Percentiles rank a stretch among this genome's conserved stretches.
Evolutionary conservation across 441 rosid species (phyloP).

Genomic region (Biscutella laevigata): DNA sequence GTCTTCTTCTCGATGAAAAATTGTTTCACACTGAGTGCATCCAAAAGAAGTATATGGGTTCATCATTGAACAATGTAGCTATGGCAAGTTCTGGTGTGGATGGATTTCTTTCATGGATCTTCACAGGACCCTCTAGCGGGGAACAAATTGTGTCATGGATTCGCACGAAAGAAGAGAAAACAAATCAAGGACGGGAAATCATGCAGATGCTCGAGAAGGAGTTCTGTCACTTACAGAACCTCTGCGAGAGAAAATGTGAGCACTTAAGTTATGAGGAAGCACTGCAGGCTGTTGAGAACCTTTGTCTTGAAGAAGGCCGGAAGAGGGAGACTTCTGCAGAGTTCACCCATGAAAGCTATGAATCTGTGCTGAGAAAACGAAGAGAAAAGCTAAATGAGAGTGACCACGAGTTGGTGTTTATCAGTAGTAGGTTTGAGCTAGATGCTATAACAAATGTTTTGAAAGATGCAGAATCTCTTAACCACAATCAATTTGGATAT

Average conservation of each 20-base stretch:
- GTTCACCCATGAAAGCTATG: constrained; percentile 48
- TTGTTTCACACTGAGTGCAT: constrained; percentile 35
- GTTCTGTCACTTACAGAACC: constrained; percentile 58
- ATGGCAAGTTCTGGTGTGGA: constrained; percentile 35
- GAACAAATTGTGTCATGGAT: constrained; percentile 65
- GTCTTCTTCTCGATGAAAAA: constrained; percentile 53
- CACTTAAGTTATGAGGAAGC: constrained; percentile 77
- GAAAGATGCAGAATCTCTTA: constrained; percentile 68
- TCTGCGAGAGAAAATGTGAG: constrained; percentile 74
- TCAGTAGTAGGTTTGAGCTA: constrained; percentile 50
- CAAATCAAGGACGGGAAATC: constrained; percentile 60
- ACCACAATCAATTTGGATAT: constrained; percentile 62
- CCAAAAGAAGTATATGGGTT: constrained; percentile 19
- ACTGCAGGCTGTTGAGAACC: constrained; percentile 69
- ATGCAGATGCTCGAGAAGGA: constrained; percentile 76
- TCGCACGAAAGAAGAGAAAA: constrained; percentile 57
- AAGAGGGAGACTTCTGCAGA: constrained; percentile 52
- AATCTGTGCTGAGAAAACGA: constrained; percentile 58
- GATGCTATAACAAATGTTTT: constrained; percentile 64
- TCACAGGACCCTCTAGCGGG: constrained; percentile 59
- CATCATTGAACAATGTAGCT: constrained; percentile 26
- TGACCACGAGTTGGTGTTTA: constrained; percentile 38
- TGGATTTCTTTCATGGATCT: constrained; percentile 75
- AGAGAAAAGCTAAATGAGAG: constrained; percentile 51
- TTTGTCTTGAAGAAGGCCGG: constrained; percentile 75